A percentile compares a stretch with the other conserved stretches of the same genome.
phyloP scores from a whole-genome alignment of 1,139 yeast species.

The Taiozyma sp. region DNA sequence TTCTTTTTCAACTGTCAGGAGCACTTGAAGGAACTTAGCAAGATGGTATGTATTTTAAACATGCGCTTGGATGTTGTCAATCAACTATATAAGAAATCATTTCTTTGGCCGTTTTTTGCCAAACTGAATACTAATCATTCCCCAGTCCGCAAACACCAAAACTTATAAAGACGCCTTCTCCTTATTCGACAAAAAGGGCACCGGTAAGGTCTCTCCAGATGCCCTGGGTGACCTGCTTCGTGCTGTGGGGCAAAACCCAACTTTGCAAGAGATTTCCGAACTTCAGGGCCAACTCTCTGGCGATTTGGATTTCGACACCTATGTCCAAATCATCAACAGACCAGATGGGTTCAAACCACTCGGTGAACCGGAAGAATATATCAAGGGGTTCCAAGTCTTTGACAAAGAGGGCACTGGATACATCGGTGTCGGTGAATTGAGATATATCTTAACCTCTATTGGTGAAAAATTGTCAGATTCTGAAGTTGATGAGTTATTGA shows the following conservation, averaged over 20 bases:
- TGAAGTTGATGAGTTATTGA: slow-evolving; percentile 93
- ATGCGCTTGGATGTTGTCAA: too few relatives aligned
- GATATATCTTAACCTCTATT: slow-evolving; percentile 87
- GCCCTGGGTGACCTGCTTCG: slow-evolving; percentile 90
- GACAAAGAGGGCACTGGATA: slow-evolving; percentile 95
- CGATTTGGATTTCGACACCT: slow-evolving; percentile 66
- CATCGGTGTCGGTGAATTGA: slow-evolving; percentile 94
- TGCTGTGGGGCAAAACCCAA: slow-evolving; percentile 98
- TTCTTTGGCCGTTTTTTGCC: too few relatives aligned
- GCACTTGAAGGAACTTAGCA: too few relatives aligned
- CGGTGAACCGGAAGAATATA: slow-evolving; percentile 95
- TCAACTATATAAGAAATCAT: too few relatives aligned
- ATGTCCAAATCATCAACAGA: slow-evolving; percentile 73
- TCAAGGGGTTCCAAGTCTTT: slow-evolving; percentile 96
- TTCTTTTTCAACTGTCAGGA: too few relatives aligned
- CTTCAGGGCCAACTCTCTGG: slow-evolving; percentile 47
- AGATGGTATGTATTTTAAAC: background rate
- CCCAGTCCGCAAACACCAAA: slow-evolving; percentile 33
- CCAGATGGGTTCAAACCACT: slow-evolving; percentile 88
- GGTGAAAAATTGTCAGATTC: slow-evolving; percentile 88
- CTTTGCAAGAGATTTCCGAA: slow-evolving; percentile 81
- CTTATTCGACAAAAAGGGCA: slow-evolving; percentile 93
- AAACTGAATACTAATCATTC: too few relatives aligned
- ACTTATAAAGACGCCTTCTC: slow-evolving; percentile 97
- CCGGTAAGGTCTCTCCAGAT: slow-evolving; percentile 86